phyloP scores from a whole-genome alignment of 257 asterid species.

The Plantago elongata region DNA sequence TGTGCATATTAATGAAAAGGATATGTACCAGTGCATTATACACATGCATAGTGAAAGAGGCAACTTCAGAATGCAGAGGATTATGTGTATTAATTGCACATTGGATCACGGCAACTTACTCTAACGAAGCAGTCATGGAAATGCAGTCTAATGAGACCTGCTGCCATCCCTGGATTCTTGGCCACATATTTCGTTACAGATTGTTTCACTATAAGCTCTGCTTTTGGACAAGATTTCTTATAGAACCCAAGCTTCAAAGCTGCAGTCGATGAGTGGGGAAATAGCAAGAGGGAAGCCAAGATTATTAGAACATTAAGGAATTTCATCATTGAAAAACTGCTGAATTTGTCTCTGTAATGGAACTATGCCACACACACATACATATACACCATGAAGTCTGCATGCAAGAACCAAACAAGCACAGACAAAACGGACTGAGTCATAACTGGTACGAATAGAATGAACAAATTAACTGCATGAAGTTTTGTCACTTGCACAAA shows the following conservation, averaged over 20 bases:
- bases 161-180: slow-evolving; percentile 33
- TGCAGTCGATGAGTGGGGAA: not conserved
- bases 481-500: too few relatives aligned
- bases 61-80: too few relatives aligned
- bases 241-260: not conserved
- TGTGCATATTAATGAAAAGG: not conserved
- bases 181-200: not conserved
- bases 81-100: not conserved
- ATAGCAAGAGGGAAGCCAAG: not conserved
- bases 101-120: slow-evolving; percentile 13
- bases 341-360: not conserved
- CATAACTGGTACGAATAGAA: too few relatives aligned
- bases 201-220: not conserved
- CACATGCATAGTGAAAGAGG: too few relatives aligned
- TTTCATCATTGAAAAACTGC: not conserved
- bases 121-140: slow-evolving; percentile 48
- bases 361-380: too few relatives aligned
- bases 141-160: slow-evolving; percentile 35
- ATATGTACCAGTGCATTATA: not conserved
- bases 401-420: too few relatives aligned
- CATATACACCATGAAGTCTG: too few relatives aligned
- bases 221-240: slow-evolving; percentile 2
- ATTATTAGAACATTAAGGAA: not conserved
- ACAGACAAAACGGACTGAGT: too few relatives aligned
- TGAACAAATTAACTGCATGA: too few relatives aligned